A percentile compares a stretch with the other conserved stretches of the same genome.
Conservation (phyloP, 2,329 filamentous ascomycete genomes). For the Aureobasidium melanogenum region DNA sequence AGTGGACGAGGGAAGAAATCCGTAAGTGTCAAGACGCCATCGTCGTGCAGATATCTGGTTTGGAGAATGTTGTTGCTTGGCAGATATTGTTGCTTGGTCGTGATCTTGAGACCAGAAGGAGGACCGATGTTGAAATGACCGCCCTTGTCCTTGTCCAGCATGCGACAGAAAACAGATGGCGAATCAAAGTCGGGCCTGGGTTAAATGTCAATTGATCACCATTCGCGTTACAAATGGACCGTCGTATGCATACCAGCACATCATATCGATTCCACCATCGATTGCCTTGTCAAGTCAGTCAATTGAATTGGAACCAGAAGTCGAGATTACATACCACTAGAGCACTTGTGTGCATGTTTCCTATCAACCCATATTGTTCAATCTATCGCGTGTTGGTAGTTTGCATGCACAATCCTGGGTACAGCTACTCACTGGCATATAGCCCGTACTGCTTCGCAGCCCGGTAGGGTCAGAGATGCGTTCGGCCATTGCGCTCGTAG, state of each 20-base stretch:
- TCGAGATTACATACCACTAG: conserved; percentile 36
- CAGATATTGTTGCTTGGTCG: conserved; percentile 70
- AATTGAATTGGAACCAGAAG: too few relatives aligned
- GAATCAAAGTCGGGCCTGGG: conserved; percentile 65
- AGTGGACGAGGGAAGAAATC: conserved; percentile 66
- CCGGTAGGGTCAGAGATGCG: conserved; percentile 10
- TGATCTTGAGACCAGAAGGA: conserved; percentile 43
- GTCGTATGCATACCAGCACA: conserved; percentile 49
- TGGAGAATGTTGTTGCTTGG: conserved; percentile 67
- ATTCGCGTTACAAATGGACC: not conserved
- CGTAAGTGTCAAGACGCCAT: conserved; percentile 62
- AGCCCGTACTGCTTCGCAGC: conserved; percentile 1
- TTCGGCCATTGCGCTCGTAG: not conserved
- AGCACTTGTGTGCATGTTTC: conserved; percentile 68
- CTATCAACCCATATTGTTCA: conserved; percentile 69
- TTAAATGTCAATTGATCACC: not conserved
- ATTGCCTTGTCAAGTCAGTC: conserved; percentile 39
- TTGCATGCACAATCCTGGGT: not conserved
- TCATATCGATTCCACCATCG: conserved; percentile 65
- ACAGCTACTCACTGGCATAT: conserved; percentile 10
- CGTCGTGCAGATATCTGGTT: conserved; percentile 68
- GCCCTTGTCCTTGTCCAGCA: conserved; percentile 66
- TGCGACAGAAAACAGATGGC: conserved; percentile 63
- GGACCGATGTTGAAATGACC: conserved; percentile 59
- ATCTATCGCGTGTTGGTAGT: conserved; percentile 33